Conservation (phyloP, 148 eudicot species). For the Chenopodium album region DNA sequence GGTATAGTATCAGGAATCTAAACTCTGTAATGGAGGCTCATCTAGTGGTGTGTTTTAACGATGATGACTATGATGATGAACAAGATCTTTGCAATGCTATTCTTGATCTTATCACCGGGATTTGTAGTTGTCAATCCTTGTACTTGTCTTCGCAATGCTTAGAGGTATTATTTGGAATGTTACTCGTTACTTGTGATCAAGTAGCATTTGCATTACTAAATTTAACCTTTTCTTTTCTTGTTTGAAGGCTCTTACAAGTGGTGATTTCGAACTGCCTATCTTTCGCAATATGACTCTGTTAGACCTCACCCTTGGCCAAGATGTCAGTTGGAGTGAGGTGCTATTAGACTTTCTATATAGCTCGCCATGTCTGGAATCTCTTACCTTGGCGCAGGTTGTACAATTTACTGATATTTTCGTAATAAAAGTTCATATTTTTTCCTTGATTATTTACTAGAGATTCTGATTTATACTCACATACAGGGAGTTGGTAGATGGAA, state of each 20-base stretch:
- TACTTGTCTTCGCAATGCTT: conserved; percentile 30
- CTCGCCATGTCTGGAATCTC: conserved; percentile 7
- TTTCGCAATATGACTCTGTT: background rate
- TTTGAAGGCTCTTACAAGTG: conserved; percentile 9
- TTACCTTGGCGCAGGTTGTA: conserved; percentile 12
- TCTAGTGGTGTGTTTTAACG: conserved; percentile 2
- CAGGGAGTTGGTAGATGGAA: background rate
- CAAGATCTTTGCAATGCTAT: conserved; percentile 16
- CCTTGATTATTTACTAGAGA: background rate
- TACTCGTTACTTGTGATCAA: background rate
- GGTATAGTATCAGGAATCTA: conserved; percentile 6
- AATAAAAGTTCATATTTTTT: background rate
- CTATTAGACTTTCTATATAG: background rate
- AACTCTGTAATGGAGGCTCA: conserved; percentile 10
- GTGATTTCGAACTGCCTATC: background rate
- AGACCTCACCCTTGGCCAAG: background rate
- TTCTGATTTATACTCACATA: background rate
- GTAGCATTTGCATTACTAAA: background rate
- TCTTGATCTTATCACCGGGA: conserved; percentile 15
- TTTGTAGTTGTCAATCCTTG: conserved; percentile 19
- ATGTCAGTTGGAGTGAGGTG: background rate
- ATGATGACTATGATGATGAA: conserved; percentile 4
- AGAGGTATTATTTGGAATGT: conserved; percentile 17
- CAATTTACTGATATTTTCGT: background rate
- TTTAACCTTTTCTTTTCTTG: background rate